Conservation (phyloP, 345 rosid species). For the Linum usitatissimum region DNA sequence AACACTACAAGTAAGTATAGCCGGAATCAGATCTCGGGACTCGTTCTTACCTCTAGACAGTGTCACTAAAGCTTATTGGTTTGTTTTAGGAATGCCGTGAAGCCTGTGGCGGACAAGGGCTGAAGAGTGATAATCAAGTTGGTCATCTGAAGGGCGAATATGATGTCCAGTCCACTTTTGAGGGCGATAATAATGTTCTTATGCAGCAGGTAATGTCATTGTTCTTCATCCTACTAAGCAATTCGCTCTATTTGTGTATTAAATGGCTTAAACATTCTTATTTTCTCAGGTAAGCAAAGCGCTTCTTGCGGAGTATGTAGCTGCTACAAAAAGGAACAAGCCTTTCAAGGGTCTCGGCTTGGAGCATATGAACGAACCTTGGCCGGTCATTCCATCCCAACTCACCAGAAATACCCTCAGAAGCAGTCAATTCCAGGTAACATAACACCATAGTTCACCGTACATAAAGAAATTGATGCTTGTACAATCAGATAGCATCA, state of each 20-base stretch:
- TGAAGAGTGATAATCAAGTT: slow-evolving; percentile 77
- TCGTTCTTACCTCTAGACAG: neutral
- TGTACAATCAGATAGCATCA: neutral
- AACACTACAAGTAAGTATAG: slow-evolving; percentile 62
- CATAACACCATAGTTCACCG: neutral
- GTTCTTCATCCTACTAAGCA: neutral
- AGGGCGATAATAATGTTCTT: slow-evolving; percentile 83
- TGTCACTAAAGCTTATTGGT: slow-evolving; percentile 1
- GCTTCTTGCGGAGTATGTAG: slow-evolving; percentile 60
- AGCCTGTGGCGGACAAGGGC: slow-evolving; percentile 95
- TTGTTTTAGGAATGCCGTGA: slow-evolving; percentile 79
- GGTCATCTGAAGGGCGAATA: slow-evolving; percentile 81
- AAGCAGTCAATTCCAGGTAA: slow-evolving; percentile 65
- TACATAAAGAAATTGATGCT: slow-evolving; percentile 1
- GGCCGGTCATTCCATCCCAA: slow-evolving; percentile 53
- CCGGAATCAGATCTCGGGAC: neutral
- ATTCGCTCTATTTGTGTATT: no score
- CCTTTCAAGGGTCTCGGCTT: slow-evolving; percentile 64
- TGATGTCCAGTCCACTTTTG: slow-evolving; percentile 89
- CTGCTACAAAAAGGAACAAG: slow-evolving; percentile 52
- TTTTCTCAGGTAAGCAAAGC: slow-evolving; percentile 76
- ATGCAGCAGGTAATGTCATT: slow-evolving; percentile 74
- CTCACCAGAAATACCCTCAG: slow-evolving; percentile 60
- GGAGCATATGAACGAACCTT: slow-evolving; percentile 72
- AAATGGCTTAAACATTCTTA: slow-evolving; percentile 1